These are phyloP conservation scores for Yamadazyma conglobata DNA, from an alignment of 1,139 yeast species.

Conservation along the genomic window DNA sequence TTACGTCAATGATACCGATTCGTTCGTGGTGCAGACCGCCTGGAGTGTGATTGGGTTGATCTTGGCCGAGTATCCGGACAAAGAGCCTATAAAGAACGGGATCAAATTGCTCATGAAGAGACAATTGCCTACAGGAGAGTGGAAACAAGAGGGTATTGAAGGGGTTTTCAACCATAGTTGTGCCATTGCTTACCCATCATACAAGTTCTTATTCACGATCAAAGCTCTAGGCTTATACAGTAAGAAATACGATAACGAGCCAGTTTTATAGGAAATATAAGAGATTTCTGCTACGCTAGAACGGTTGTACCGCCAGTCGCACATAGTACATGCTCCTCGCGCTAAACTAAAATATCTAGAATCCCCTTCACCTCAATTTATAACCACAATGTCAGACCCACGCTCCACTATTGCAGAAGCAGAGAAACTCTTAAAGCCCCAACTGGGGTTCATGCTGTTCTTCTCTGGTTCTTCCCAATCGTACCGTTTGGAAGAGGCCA, in stretches of 20 bases:
- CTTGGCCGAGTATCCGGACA: conserved; percentile 76
- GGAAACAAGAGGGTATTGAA: conserved; percentile 81
- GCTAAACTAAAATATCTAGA: too few species aligned
- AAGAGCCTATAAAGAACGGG: conserved; percentile 59
- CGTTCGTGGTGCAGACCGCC: conserved; percentile 85
- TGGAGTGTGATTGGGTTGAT: conserved; percentile 88
- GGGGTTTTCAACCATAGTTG: conserved; percentile 93
- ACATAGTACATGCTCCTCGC: too few species aligned
- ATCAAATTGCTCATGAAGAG: conserved; percentile 60
- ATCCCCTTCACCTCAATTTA: background rate
- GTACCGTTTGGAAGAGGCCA: conserved; percentile 81
- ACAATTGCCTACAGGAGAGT: conserved; percentile 77
- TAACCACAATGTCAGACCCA: conserved; percentile 34
- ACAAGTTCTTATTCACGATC: conserved; percentile 83
- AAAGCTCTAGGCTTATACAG: conserved; percentile 85
- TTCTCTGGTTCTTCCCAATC: conserved; percentile 68
- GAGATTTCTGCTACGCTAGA: too few species aligned
- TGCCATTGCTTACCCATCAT: conserved; percentile 95
- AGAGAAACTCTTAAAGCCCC: conserved; percentile 52
- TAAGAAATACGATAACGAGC: conserved; percentile 21
- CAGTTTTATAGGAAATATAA: too few species aligned
- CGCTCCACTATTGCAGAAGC: conserved; percentile 41
- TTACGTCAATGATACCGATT: conserved; percentile 57
- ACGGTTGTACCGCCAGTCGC: too few species aligned
- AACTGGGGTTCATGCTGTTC: conserved; percentile 68